Conservation (phyloP, 1,139 yeast species). For the Hansenula lynferdii region DNA sequence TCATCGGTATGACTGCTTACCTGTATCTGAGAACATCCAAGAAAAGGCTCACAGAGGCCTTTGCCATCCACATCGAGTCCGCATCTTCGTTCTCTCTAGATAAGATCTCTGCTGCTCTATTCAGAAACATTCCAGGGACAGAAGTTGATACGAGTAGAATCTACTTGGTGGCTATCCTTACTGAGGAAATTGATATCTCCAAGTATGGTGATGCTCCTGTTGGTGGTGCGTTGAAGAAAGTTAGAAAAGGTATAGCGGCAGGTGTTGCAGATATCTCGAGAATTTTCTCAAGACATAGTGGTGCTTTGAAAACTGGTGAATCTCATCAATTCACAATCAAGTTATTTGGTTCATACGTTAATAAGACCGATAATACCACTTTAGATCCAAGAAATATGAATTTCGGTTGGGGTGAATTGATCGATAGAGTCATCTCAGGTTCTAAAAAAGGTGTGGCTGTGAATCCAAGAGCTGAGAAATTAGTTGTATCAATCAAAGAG, state of each 20-base stretch:
- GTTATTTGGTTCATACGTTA: conserved; percentile 64
- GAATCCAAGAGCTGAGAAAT: conserved; percentile 74
- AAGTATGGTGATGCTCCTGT: conserved; percentile 5
- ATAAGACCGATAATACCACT: conserved; percentile 22
- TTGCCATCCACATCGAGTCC: conserved; percentile 59
- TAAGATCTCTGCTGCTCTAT: conserved; percentile 72
- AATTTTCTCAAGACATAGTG: conserved; percentile 63
- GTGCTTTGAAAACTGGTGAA: conserved; percentile 53
- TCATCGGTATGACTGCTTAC: conserved; percentile 67
- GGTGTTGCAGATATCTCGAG: conserved; percentile 87
- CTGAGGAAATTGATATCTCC: conserved; percentile 48
- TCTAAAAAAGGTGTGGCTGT: conserved; percentile 76
- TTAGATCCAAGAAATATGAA: conserved; percentile 36
- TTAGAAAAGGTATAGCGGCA: conserved; percentile 80
- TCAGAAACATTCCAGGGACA: conserved; percentile 71
- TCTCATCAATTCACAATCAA: conserved; percentile 70
- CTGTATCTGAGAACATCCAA: conserved; percentile 65
- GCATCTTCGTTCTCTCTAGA: conserved; percentile 60
- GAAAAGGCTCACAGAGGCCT: conserved; percentile 73
- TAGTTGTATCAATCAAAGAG: conserved; percentile 71
- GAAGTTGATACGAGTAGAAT: conserved; percentile 60
- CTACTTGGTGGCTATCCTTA: conserved; percentile 62
- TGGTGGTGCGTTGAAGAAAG: conserved; percentile 11
- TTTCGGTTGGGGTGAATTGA: conserved; percentile 88
- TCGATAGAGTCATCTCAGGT: conserved; percentile 75